A percentile compares a stretch with the other conserved stretches of the same genome.
Evolutionary conservation across 768 basidiomycete species (phyloP).

Genomic region (Collybia sordida): DNA sequence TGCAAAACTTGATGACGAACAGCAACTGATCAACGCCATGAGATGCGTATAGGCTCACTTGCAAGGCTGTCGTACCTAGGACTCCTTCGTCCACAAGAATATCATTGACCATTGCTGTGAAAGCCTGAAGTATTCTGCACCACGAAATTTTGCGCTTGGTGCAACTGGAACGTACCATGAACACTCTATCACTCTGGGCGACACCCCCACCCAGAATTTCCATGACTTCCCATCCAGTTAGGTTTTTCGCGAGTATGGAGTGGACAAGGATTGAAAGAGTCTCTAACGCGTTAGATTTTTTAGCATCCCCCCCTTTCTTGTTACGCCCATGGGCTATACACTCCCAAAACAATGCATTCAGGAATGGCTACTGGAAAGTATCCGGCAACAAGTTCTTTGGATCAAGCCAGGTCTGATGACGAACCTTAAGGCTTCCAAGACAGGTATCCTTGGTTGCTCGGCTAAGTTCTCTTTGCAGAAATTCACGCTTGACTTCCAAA

Average conservation of each 20-base stretch:
- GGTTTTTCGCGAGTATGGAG: conserved; percentile 52
- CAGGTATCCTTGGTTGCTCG: conserved; percentile 49
- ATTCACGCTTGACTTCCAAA: conserved; percentile 50
- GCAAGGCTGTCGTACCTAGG: conserved; percentile 36
- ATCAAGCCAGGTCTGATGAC: conserved; percentile 6
- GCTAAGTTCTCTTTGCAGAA: conserved; percentile 38
- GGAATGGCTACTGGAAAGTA: conserved; percentile 44
- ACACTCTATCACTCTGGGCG: conserved; percentile 53
- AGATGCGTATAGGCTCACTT: background rate
- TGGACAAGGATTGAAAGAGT: conserved; percentile 48
- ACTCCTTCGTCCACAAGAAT: conserved; percentile 43
- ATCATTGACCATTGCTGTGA: conserved; percentile 46
- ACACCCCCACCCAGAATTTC: conserved; percentile 64
- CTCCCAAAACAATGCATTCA: conserved; percentile 47
- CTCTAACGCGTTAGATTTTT: conserved; percentile 46
- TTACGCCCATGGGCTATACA: conserved; percentile 42
- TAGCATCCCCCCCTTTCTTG: conserved; percentile 31
- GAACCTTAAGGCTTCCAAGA: conserved; percentile 51
- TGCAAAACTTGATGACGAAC: conserved; percentile 56
- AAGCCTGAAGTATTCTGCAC: conserved; percentile 32
- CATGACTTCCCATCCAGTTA: conserved; percentile 75
- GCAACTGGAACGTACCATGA: conserved; percentile 38
- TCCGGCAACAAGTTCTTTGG: conserved; percentile 11
- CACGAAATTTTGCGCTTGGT: background rate
- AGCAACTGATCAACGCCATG: conserved; percentile 28